phyloP scores from a whole-genome alignment of 2,329 filamentous ascomycete species.

The Fusarium pseudonygamai region DNA sequence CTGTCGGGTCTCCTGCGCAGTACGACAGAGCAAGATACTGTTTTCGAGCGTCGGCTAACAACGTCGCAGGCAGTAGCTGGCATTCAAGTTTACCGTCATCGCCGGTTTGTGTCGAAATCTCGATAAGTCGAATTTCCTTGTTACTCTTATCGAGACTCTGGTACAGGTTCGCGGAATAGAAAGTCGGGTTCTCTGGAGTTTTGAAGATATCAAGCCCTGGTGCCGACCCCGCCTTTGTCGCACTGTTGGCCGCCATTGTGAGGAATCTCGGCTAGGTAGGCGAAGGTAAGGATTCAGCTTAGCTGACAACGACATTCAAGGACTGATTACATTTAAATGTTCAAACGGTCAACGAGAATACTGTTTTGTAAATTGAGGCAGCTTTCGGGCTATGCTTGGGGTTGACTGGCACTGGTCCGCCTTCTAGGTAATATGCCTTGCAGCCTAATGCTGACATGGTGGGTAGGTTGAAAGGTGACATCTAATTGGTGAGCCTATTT shows the following conservation, averaged over 20 bases:
- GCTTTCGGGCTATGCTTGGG: not conserved
- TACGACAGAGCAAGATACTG: accelerated
- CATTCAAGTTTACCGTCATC: not conserved
- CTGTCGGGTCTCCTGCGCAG: not conserved
- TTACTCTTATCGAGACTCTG: accelerated
- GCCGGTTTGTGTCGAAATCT: not conserved
- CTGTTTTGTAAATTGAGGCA: too few species aligned
- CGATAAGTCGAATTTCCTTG: not conserved
- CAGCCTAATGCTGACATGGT: not conserved
- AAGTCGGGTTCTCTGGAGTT: accelerated
- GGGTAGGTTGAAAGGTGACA: not conserved
- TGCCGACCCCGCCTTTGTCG: accelerated
- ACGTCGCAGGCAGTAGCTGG: accelerated
- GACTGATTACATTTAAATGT: too few species aligned
- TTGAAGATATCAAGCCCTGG: not conserved
- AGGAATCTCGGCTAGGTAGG: too few species aligned
- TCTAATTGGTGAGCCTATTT: not conserved
- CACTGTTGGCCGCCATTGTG: accelerated
- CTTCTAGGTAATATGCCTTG: not conserved
- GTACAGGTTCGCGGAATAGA: not conserved
- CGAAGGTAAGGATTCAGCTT: too few species aligned
- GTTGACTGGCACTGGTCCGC: not conserved
- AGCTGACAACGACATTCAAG: too few species aligned
- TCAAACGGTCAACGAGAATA: too few species aligned
- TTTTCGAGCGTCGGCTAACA: accelerated